Conservation (phyloP, 1,284 basidiomycete species). For the Pascua sp. region DNA sequence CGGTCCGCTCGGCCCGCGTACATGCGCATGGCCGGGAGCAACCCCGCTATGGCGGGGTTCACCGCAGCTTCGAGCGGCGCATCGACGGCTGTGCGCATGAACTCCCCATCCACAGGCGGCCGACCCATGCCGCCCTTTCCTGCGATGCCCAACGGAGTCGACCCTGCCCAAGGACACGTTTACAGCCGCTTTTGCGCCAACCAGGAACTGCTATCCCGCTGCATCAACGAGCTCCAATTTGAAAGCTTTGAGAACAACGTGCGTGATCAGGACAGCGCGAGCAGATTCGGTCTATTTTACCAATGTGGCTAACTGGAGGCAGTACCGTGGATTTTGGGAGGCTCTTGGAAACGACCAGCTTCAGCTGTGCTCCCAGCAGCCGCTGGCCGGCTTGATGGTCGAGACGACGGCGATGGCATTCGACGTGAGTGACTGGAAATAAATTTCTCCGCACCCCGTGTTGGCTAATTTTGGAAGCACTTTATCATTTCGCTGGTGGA, state of each 20-base stretch:
- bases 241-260: constrained; percentile 37
- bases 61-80: neutral
- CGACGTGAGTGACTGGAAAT: constrained; percentile 7
- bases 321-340: constrained; percentile 39
- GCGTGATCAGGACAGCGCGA: constrained; percentile 10
- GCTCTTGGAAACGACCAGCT: constrained; percentile 16
- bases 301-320: constrained; percentile 4
- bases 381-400: constrained; percentile 14
- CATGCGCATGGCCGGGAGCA: constrained; percentile 2
- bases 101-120: constrained; percentile 1
- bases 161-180: constrained; percentile 18
- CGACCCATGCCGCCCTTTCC: constrained; percentile 30
- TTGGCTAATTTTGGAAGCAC: constrained; percentile 19
- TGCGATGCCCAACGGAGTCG: constrained; percentile 13
- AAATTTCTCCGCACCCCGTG: neutral
- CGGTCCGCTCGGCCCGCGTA: constrained; percentile 15
- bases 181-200: constrained; percentile 35
- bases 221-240: constrained; percentile 25
- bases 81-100: constrained; percentile 1
- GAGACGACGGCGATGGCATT: constrained; percentile 13
- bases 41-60: constrained; percentile 3
- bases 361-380: constrained; percentile 21
- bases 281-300: neutral
- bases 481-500: constrained; percentile 27
- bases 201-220: constrained; percentile 29